These are phyloP conservation scores for Phytophthora citricola DNA, from an alignment of 352 stramenopile genomes.

Conservation along the genomic window DNA sequence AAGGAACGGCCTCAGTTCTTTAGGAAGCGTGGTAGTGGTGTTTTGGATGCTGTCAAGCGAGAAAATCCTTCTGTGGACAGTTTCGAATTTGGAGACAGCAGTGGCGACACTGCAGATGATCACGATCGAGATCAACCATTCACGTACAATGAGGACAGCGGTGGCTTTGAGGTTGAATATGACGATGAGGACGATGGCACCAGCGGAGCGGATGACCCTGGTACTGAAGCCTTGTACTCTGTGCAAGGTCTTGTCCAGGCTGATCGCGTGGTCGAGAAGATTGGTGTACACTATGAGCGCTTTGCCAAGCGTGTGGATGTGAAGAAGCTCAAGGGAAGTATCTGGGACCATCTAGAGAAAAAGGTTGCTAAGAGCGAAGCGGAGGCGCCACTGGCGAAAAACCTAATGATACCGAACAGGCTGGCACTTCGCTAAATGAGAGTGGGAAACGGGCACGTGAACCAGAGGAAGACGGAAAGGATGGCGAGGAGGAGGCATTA, in stretches of 20 bases:
- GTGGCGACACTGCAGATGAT: slow-evolving; percentile 24
- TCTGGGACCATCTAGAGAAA: slow-evolving; percentile 91
- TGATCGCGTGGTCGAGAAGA: slow-evolving; percentile 94
- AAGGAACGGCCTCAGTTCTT: slow-evolving; percentile 79
- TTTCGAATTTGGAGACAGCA: slow-evolving; percentile 28
- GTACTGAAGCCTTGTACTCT: slow-evolving; percentile 48
- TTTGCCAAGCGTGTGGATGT: slow-evolving; percentile 98
- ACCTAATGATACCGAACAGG: slow-evolving; percentile 5
- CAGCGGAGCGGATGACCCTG: slow-evolving; percentile 38
- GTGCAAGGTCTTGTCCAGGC: slow-evolving; percentile 77
- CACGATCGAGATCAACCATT: slow-evolving; percentile 34
- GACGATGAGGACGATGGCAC: slow-evolving; percentile 53
- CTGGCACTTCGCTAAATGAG: slow-evolving; percentile 27
- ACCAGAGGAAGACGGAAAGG: slow-evolving; percentile 28
- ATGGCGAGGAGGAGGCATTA: slow-evolving; percentile 14
- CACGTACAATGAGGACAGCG: slow-evolving; percentile 50
- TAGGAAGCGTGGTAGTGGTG: slow-evolving; percentile 35
- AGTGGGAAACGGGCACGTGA: slow-evolving; percentile 42
- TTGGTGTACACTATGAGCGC: slow-evolving; percentile 93
- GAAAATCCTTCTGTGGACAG: slow-evolving; percentile 13
- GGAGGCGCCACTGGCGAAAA: slow-evolving; percentile 10
- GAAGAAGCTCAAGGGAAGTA: slow-evolving; percentile 95
- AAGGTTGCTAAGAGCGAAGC: slow-evolving; percentile 36
- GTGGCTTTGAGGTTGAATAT: slow-evolving; percentile 44
- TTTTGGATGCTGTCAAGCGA: slow-evolving; percentile 14